Base-by-base conservation (phyloP, 768 basidiomycete species). In the Heimioporus sp. region DNA sequence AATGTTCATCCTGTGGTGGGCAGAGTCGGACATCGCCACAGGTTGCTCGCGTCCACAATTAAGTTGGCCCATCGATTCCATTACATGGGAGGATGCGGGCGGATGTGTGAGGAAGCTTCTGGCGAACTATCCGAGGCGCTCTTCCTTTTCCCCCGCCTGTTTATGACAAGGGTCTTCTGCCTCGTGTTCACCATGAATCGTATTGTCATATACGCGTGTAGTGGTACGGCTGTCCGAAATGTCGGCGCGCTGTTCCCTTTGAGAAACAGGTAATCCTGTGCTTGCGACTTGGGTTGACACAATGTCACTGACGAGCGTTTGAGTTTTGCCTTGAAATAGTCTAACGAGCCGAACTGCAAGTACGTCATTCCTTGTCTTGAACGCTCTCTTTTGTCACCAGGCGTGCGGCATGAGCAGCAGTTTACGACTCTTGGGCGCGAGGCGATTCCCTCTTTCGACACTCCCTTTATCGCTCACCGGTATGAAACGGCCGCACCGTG, bases 351-450 rank as follows among this genome's bases (percentile, higher is more conserved):
- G 49, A 50, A 40, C 51, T 30, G 24, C 37, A 24, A 48, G 67
- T 69, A 67, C 63, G 69, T 69, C 69, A 69, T 52, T n/a, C 31
- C 56, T 62, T 28, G 39, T 55, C 54, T 48, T 51, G 49, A 49
- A 52, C 10, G 43, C 34, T 52, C 49, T 38, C 53, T 37, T 43
- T 52, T 52, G 41, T 55, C 53, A 43, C 35, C 44, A 41, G 37
- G 49, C 20, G 43, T 49, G 48, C 44, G 38, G 43, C 44, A 45
- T 53, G 45, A 52, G 44, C 39, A 21, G 39, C n/a, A 40, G 38
- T 20, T 55, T 56, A 57, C 49, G 61, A 56, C 45, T 52, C 38
- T 38, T 42, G 43, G 51, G 53, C 56, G 57, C 49, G 54, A 54
- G 53, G 54, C 50, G 5, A 28, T 52, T 60, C 46, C 63, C 54